Base-by-base conservation (phyloP, 2,329 filamentous ascomycete genomes). In the Aspergillus fijiensis region DNA sequence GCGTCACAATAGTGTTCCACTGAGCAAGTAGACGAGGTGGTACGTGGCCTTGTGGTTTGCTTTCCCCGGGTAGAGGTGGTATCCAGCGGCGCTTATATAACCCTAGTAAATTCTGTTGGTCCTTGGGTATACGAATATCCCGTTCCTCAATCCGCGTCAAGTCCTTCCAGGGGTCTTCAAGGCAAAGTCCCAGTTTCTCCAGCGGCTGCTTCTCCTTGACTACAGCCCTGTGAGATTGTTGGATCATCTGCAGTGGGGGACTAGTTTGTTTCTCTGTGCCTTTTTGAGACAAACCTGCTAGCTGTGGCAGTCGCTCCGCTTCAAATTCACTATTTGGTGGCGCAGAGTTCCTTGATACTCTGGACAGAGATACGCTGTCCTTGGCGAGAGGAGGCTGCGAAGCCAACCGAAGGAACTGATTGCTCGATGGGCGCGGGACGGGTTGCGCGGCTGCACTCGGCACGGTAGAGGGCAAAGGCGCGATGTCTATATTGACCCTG, bases 41-140 rank as follows among this genome's bases (percentile, higher is more conserved):
- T 29, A 77, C 74, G 65, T 75, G 69, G 3, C 69, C 72, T 31
- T 66, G 67, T 21, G 71, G 70, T 35, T 59, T 51, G 14, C 58
- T 58, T 14, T 67, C 61, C 14, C 74, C 73, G 1, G 70, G 51
- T n/a, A 63, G 60, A n/a, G 74, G 69, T 42, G 76, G 74, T 55
- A 77, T 65, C 76, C 73, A 76, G 58, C 68, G 82, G 16, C 80
- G 74, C 27, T 51, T 61, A 5, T 72, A 61, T 11, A 75, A 69
- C 5, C 80, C 76, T 1, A 89, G 71, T 5, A 88, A 72, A 9
- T 74, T 65, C 49, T 71, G 67, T 65, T 89, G 86, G 16, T 82
- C 76, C 27, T 70, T 73, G 2, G 81, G 77, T 55, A 85, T 81
- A 25, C 67, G 73, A 33, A 82, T 69, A 64, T 82, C 79, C 49